These are phyloP conservation scores for Croton setiger DNA, from an alignment of 441 rosid genomes.

Conservation along the genomic window DNA sequence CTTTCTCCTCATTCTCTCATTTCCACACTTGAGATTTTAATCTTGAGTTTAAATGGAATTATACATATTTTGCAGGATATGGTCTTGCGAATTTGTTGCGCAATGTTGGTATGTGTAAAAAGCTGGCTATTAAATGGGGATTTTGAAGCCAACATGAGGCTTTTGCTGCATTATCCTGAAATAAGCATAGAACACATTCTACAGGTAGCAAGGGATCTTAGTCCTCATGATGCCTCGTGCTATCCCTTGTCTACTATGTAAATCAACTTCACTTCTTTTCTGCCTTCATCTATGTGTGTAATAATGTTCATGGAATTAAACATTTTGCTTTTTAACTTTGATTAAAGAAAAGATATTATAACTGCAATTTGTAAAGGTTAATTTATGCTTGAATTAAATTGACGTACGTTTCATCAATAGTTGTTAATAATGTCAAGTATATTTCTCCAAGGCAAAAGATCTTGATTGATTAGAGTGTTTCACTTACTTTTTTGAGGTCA, in stretches of 20 bases:
- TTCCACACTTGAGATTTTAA: no score
- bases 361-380: no score
- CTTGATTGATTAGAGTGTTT: no score
- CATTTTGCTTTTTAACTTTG: no score
- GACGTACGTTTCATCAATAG: no score
- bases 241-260: slow-evolving; percentile 34
- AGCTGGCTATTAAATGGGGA: slow-evolving; percentile 52
- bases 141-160: slow-evolving; percentile 55
- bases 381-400: no score
- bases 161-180: slow-evolving; percentile 58
- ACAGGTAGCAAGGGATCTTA: slow-evolving; percentile 51
- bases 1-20: slow-evolving; percentile 12
- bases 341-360: no score
- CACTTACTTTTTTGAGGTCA: no score
- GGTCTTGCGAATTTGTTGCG: slow-evolving; percentile 66
- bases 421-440: no score
- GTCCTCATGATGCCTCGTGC: slow-evolving; percentile 40
- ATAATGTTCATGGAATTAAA: not conserved
- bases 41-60: no score
- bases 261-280: slow-evolving; percentile 10
- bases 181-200: slow-evolving; percentile 51
- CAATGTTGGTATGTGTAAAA: slow-evolving; percentile 58
- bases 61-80: slow-evolving; percentile 43
- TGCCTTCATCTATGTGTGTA: not conserved
- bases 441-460: no score